Conservation (phyloP, 208 protist species). For the Crithidia expoeki region DNA sequence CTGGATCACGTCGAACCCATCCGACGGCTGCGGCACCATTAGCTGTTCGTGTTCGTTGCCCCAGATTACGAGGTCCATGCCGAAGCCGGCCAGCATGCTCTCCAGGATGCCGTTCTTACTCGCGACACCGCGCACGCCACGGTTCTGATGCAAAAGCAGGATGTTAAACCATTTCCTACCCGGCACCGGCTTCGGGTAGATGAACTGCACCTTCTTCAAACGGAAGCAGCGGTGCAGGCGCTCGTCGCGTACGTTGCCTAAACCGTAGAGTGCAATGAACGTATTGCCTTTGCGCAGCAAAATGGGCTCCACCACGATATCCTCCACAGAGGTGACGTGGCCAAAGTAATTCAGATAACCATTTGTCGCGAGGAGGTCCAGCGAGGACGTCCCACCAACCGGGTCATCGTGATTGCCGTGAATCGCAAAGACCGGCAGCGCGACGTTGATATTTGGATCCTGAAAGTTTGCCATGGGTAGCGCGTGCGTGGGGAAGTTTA, state of each 20-base stretch:
- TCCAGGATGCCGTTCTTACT: constrained; percentile 94
- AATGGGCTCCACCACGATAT: constrained; percentile 94
- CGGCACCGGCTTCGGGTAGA: constrained; percentile 70
- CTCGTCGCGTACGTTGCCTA: constrained; percentile 98
- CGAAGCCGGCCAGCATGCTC: constrained; percentile 91
- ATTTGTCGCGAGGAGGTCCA: constrained; percentile 95
- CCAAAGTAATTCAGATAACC: constrained; percentile 99
- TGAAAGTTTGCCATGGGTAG: constrained; percentile 90
- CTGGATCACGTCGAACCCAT: constrained; percentile 95
- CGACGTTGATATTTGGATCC: constrained; percentile 98
- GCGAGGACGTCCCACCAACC: constrained; percentile 91
- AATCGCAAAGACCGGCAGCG: constrained; percentile 98
- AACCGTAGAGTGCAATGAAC: constrained; percentile 97
- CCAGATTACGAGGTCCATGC: constrained; percentile 98
- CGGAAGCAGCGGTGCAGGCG: constrained; percentile 96
- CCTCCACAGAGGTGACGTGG: constrained; percentile 89
- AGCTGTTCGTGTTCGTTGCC: constrained; percentile 99
- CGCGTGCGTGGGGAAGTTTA: constrained; percentile 91
- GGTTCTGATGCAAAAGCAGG: constrained; percentile 98
- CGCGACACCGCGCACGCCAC: constrained; percentile 68
- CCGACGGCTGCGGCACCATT: constrained; percentile 86
- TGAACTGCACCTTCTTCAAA: constrained; percentile 93
- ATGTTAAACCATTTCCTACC: constrained; percentile 96
- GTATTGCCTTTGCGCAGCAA: constrained; percentile 94
- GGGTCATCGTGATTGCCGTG: constrained; percentile 99